Conservation (phyloP, 2,329 filamentous ascomycete genomes). For the Elsinoe arachidis region DNA sequence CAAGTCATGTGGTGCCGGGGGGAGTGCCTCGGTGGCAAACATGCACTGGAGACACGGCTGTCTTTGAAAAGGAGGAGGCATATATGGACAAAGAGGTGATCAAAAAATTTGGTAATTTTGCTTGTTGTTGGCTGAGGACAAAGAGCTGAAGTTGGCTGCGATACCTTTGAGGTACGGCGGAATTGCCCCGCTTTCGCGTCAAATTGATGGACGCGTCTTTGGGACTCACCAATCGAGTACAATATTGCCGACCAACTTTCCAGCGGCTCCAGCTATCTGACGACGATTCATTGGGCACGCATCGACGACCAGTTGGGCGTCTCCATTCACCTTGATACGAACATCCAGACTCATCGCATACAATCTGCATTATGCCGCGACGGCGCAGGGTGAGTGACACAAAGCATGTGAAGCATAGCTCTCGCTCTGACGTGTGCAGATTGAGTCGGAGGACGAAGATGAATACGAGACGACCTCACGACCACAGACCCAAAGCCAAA, state of each 20-base stretch:
- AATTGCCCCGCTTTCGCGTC: neutral
- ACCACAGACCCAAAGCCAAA: conserved; percentile 26
- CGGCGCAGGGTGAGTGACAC: conserved; percentile 12
- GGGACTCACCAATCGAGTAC: neutral
- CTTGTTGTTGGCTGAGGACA: neutral
- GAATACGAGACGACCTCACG: conserved; percentile 21
- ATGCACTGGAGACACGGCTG: too few species aligned
- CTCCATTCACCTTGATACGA: too few species aligned
- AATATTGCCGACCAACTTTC: too few species aligned
- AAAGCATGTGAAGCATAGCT: neutral
- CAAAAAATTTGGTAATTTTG: too few species aligned
- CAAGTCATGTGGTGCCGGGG: too few species aligned
- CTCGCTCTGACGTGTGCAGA: neutral
- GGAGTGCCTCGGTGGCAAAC: too few species aligned
- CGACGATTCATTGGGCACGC: too few species aligned
- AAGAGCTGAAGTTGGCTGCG: neutral
- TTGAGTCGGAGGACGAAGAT: conserved; percentile 20
- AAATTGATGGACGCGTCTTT: neutral
- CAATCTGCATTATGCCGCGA: neutral
- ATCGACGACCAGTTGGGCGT: too few species aligned
- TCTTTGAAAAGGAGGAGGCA: too few species aligned
- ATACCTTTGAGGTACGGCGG: neutral
- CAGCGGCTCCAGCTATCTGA: too few species aligned
- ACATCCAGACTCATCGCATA: too few species aligned
- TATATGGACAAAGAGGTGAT: too few species aligned